Conservation (phyloP, 345 rosid species). For the Kandelia obovata region DNA sequence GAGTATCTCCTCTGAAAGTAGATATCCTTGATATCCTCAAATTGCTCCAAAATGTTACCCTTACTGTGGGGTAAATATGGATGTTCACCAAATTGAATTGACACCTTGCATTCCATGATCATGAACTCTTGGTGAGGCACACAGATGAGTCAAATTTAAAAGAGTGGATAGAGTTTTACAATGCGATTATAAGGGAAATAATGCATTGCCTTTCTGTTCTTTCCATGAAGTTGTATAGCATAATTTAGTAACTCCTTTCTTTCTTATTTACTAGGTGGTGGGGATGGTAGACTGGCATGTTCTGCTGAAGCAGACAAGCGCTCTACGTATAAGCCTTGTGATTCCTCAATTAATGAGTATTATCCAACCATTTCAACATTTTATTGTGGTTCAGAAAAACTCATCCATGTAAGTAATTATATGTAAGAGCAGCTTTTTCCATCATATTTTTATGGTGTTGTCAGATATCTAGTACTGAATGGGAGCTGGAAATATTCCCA, state of each 20-base stretch:
- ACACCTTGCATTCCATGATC: too few relatives aligned
- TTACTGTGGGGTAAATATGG: too few relatives aligned
- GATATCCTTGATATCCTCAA: too few relatives aligned
- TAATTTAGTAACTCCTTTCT: not conserved
- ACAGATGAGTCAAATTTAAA: not conserved
- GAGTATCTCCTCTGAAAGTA: too few relatives aligned
- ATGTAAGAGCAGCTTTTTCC: not conserved
- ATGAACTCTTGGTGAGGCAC: too few relatives aligned
- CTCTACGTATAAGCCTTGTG: slow-evolving; percentile 35
- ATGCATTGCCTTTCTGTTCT: not conserved
- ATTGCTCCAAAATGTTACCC: too few relatives aligned
- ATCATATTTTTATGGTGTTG: slow-evolving; percentile 1
- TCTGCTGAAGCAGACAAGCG: slow-evolving; percentile 37
- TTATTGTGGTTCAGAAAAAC: slow-evolving; percentile 18
- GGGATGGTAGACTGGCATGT: slow-evolving; percentile 18
- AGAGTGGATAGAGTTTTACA: not conserved
- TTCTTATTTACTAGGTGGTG: slow-evolving; percentile 25
- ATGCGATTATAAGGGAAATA: not conserved
- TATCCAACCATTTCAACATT: slow-evolving; percentile 22
- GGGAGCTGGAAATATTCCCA: not conserved
- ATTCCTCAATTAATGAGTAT: slow-evolving; percentile 16
- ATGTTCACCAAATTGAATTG: too few relatives aligned
- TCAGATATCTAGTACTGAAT: not conserved
- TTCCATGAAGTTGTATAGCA: not conserved
- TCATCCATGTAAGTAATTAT: slow-evolving; percentile 36